Base-by-base conservation (phyloP, 73 alveolate genomes). In the Paraurostyla sp. region DNA sequence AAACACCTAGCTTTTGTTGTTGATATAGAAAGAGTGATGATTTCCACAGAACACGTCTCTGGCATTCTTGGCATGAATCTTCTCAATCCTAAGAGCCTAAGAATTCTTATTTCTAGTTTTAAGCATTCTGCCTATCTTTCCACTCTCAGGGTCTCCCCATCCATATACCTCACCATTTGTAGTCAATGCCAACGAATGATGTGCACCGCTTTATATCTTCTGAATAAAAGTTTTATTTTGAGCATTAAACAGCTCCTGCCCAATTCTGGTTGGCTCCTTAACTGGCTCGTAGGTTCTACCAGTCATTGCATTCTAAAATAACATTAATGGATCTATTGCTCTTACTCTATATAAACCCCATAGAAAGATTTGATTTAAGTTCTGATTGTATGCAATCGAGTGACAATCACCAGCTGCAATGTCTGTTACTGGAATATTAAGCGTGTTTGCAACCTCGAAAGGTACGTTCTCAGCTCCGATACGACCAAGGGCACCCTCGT, bases 321-420 rank as follows among this genome's bases (percentile, higher is more conserved):
- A 52, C 6, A 51, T 32, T 35, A 36, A 33, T 42, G 46, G 6
- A 0, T 23, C 4, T 27, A 42, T 32, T 42, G 51, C 13, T 46
- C 20, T 63, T 83, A 83, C 92, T 73, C 97, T 85, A 71, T 94
- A 96, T 38, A 83, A 86, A 0, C 99, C 99, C 99, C 99, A 96
- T 52, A 85, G 75, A 68, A 88, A 95, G 32, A 96, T 80, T 23
- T 88, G 63, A 49, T 92, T 91, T 32, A 92, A 78, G 76, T 42
- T 45, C 16, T 91, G 38, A 76, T 93, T 94, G 83, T 96, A 96
- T 9, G 99, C 99, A 7, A 96, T 71, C 35, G 97, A 83, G 85
- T 96, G 99, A 46, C 95, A 90, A 75, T 94, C 99, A 40, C 99
- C 99, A 20, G 96, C 97, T 4, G 95, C 68, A 1, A 96, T 85